These are phyloP conservation scores for Calonectria pseudoreteaudii DNA, from an alignment of 2,329 filamentous ascomycete genomes.

Conservation along the genomic window DNA sequence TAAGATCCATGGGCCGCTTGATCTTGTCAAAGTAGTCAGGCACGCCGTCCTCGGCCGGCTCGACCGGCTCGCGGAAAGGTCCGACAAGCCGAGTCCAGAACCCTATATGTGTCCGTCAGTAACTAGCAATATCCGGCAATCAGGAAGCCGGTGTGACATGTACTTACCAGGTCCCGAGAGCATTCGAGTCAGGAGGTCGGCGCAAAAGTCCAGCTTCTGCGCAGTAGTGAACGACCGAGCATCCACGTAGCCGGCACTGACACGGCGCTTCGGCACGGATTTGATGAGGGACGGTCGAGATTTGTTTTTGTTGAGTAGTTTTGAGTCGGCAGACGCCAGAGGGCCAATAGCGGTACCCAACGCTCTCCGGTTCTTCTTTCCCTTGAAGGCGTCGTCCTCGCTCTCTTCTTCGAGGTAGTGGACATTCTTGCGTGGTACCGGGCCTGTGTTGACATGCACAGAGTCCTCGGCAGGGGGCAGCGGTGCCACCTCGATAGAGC, in stretches of 20 bases:
- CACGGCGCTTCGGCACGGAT: constrained; percentile 49
- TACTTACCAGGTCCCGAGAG: constrained; percentile 68
- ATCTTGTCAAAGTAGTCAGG: constrained; percentile 73
- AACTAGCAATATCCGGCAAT: neutral
- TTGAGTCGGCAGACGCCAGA: constrained; percentile 31
- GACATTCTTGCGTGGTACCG: constrained; percentile 58
- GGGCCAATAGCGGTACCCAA: constrained; percentile 32
- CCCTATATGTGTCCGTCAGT: constrained; percentile 56
- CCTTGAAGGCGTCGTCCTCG: constrained; percentile 51
- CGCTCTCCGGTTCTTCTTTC: constrained; percentile 58
- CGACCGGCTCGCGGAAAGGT: constrained; percentile 70
- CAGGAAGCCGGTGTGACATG: neutral
- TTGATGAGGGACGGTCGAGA: constrained; percentile 48
- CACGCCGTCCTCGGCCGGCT: constrained; percentile 67
- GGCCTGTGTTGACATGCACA: constrained; percentile 32
- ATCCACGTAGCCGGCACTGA: constrained; percentile 47
- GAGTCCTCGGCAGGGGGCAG: neutral
- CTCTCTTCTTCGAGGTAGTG: constrained; percentile 60
- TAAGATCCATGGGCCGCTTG: constrained; percentile 71
- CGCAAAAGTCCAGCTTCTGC: constrained; percentile 68
- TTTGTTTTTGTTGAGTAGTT: constrained; percentile 44
- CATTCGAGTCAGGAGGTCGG: constrained; percentile 70
- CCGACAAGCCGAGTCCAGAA: constrained; percentile 76
- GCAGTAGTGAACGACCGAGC: constrained; percentile 48
- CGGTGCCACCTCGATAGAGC: constrained; percentile 58